Conservation (phyloP, 805 yeast genomes). For the Ogataea nonfermentans region DNA sequence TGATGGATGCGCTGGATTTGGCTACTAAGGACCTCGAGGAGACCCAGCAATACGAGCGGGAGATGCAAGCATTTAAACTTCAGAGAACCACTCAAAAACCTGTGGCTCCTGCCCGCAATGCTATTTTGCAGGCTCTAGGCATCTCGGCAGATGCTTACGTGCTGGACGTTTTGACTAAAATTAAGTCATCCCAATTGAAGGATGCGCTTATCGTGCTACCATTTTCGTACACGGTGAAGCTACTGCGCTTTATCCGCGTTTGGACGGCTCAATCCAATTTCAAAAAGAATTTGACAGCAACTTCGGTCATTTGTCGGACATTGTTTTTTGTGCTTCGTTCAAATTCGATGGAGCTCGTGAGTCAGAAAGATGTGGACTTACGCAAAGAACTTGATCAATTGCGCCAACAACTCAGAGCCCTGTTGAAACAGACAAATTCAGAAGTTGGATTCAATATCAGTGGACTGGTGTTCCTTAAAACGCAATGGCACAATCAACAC, state of each 20-base stretch:
- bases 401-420: constrained; percentile 56
- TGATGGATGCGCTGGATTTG: constrained; percentile 88
- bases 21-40: constrained; percentile 70
- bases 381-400: constrained; percentile 65
- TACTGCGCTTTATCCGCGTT: constrained; percentile 68
- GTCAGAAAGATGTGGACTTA: constrained; percentile 61
- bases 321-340: constrained; percentile 70
- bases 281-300: constrained; percentile 44
- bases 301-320: constrained; percentile 69
- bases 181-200: constrained; percentile 82
- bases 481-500: constrained; percentile 78
- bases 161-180: constrained; percentile 63
- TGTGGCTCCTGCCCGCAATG: constrained; percentile 58
- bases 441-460: constrained; percentile 82
- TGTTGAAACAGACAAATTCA: constrained; percentile 49
- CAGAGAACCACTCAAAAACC: constrained; percentile 50
- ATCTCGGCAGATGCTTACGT: constrained; percentile 77
- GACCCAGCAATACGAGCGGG: constrained; percentile 47
- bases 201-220: constrained; percentile 92
- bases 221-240: constrained; percentile 71
- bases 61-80: constrained; percentile 35
- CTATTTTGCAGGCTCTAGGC: constrained; percentile 71
- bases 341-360: constrained; percentile 76
- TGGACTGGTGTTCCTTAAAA: constrained; percentile 70
- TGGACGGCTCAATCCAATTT: constrained; percentile 58